Conservation (phyloP, 768 basidiomycete genomes). For the Tremella fuciformis region DNA sequence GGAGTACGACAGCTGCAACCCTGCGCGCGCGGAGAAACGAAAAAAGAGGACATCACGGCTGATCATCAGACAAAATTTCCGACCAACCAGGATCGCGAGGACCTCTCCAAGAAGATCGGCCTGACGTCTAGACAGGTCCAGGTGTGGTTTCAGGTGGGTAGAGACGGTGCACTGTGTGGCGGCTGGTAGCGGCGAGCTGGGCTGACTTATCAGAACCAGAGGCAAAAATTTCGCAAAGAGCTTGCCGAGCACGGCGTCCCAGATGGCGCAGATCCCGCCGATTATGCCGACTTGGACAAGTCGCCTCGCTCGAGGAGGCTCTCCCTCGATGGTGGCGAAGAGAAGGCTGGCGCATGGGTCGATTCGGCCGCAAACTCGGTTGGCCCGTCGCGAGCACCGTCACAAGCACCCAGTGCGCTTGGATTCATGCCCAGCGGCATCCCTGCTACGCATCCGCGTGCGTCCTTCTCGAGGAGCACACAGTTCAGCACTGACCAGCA, state of each 20-base stretch:
- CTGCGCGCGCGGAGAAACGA: no score
- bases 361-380: neutral
- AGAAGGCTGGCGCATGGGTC: neutral
- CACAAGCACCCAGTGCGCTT: neutral
- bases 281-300: conserved; percentile 18
- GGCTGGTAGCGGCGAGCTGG: neutral
- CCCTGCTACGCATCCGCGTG: neutral
- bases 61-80: conserved; percentile 38
- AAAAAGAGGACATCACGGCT: conserved; percentile 1
- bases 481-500: neutral
- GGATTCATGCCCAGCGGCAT: neutral
- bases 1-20: neutral
- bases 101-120: conserved; percentile 23
- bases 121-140: conserved; percentile 42
- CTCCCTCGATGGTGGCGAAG: conserved; percentile 5
- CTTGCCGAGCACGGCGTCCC: conserved; percentile 7
- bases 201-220: conserved; percentile 13
- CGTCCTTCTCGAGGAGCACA: neutral
- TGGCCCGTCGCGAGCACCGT: neutral
- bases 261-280: conserved; percentile 13
- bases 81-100: conserved; percentile 26
- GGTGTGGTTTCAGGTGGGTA: conserved; percentile 45
- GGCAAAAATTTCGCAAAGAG: conserved; percentile 17
- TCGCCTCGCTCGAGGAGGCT: conserved; percentile 15
- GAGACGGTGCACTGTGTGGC: neutral